These are phyloP conservation scores for Schizochytrium sp. DNA, from an alignment of 108 stramenopile species.

Conservation along the genomic window DNA sequence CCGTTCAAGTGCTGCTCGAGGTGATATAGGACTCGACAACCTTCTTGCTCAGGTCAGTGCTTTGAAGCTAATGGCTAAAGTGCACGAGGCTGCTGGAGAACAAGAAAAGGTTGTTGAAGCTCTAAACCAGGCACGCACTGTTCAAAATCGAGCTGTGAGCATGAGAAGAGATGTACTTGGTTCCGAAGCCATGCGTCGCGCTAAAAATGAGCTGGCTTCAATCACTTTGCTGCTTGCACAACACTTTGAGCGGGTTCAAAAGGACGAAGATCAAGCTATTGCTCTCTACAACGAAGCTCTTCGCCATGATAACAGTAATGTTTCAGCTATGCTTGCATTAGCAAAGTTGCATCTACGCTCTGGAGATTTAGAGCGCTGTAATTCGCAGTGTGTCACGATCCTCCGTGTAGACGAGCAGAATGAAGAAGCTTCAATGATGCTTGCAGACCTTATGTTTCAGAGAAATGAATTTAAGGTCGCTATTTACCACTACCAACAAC, in stretches of 20 bases:
- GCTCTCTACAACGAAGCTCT: constrained; percentile 67
- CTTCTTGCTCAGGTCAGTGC: constrained; percentile 41
- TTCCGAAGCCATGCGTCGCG: constrained; percentile 10
- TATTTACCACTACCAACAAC: constrained; percentile 67
- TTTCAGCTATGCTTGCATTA: constrained; percentile 69
- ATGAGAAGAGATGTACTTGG: constrained; percentile 13
- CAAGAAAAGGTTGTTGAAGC: constrained; percentile 44
- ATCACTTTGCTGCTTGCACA: constrained; percentile 62
- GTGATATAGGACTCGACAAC: neutral
- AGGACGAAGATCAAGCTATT: constrained; percentile 62
- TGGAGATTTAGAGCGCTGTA: constrained; percentile 69
- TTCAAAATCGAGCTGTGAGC: neutral
- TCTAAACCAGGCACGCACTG: neutral
- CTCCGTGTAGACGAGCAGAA: constrained; percentile 61
- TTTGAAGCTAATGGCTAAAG: constrained; percentile 64
- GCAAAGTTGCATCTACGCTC: constrained; percentile 68
- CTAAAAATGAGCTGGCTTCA: constrained; percentile 29
- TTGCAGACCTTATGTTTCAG: constrained; percentile 72
- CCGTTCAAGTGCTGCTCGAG: neutral
- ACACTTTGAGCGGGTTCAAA: constrained; percentile 38
- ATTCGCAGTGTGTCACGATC: constrained; percentile 65
- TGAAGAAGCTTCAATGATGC: constrained; percentile 73
- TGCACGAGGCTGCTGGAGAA: constrained; percentile 56
- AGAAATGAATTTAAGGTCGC: constrained; percentile 66
- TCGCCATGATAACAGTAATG: constrained; percentile 59